Conservation (phyloP, 148 eudicot species). For the Silene latifolia region DNA sequence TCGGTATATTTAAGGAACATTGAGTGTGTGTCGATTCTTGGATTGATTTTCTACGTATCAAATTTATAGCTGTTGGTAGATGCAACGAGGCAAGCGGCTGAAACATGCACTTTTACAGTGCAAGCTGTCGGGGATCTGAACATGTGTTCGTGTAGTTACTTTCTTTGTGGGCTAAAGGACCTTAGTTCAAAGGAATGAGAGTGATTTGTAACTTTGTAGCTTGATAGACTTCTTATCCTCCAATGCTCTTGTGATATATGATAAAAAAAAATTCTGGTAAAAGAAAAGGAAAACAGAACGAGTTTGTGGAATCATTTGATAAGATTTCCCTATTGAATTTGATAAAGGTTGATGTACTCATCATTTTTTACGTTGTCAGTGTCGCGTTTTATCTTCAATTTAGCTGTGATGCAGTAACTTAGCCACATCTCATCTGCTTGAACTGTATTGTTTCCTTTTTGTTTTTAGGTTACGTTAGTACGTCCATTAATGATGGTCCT, state of each 20-base stretch:
- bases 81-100: not conserved
- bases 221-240: not conserved
- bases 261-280: not conserved
- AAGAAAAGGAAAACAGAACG: not conserved
- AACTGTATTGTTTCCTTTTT: slow-evolving; percentile 1
- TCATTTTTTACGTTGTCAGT: not conserved
- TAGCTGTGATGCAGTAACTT: not conserved
- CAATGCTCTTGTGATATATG: not conserved
- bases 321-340: not conserved
- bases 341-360: not conserved
- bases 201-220: not conserved
- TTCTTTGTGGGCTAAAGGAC: not conserved
- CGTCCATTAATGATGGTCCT: slow-evolving; percentile 75
- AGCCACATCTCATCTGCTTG: not conserved
- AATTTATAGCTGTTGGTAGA: not conserved
- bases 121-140: not conserved
- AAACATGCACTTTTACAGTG: not conserved
- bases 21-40: not conserved
- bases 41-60: not conserved
- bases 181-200: not conserved
- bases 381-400: not conserved
- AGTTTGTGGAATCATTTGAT: not conserved
- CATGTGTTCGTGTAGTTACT: not conserved
- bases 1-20: not conserved
- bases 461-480: slow-evolving; percentile 55